Evolutionary conservation across 192 early-diverging fungal genomes (phyloP).

Genomic region (Nowakowskiella sp.): DNA sequence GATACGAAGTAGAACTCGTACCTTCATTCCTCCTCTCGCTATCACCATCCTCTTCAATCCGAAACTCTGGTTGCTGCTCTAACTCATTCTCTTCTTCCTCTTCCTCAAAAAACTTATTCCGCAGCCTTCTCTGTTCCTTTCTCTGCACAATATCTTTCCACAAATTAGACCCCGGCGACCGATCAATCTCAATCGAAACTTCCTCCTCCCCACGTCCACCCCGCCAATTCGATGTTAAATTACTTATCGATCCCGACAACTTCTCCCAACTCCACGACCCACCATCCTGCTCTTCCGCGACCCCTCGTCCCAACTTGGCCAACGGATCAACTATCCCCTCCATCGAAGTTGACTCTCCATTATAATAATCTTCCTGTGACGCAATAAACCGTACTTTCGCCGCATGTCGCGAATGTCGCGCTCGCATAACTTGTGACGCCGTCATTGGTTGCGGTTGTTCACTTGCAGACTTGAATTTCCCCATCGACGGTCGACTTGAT

Average conservation of each 20-base stretch:
- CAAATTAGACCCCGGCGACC: too few species aligned
- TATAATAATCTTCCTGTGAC: background rate
- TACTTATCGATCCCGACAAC: too few species aligned
- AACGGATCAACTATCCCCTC: background rate
- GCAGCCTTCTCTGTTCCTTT: too few species aligned
- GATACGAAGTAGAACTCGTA: too few species aligned
- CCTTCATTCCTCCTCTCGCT: too few species aligned
- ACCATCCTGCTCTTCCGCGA: background rate
- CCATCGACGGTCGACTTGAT: background rate
- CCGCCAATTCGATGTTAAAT: background rate
- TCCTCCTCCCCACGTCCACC: background rate
- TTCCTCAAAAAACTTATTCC: too few species aligned
- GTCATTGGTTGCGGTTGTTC: background rate
- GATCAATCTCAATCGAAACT: background rate
- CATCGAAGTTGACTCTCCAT: background rate
- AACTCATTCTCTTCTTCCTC: too few species aligned
- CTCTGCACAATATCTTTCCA: too few species aligned
- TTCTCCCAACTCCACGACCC: background rate
- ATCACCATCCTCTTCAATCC: too few species aligned
- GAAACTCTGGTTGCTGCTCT: too few species aligned
- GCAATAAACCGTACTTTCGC: background rate
- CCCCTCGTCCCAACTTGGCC: background rate
- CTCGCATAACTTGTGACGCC: background rate
- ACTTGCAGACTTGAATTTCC: background rate
- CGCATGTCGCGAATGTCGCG: background rate